Evolutionary conservation across 2,329 filamentous ascomycete genomes (phyloP).

Genomic region (Aspergillus sojae): DNA sequence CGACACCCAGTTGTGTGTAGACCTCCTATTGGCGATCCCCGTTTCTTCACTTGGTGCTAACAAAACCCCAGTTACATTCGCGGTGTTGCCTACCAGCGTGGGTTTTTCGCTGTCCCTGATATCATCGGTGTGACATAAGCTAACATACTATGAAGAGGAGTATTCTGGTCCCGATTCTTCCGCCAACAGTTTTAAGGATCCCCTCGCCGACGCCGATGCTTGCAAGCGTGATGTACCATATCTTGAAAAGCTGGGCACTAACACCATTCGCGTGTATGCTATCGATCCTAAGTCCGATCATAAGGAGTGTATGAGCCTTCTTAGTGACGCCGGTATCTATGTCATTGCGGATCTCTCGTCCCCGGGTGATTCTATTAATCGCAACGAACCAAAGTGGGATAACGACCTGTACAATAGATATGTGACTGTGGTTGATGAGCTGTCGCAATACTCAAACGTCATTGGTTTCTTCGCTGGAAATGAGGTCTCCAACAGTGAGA

Average conservation of each 20-base stretch:
- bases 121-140: not conserved
- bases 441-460: slow-evolving; percentile 81
- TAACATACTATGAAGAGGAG: slow-evolving; percentile 56
- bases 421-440: slow-evolving; percentile 74
- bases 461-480: slow-evolving; percentile 98
- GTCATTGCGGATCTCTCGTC: slow-evolving; percentile 86
- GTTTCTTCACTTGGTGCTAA: not conserved
- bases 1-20: slow-evolving; percentile 66
- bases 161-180: slow-evolving; percentile 56
- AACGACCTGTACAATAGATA: slow-evolving; percentile 76
- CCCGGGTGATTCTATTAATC: slow-evolving; percentile 80
- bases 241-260: slow-evolving; percentile 76
- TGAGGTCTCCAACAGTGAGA: slow-evolving; percentile 84
- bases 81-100: slow-evolving; percentile 86
- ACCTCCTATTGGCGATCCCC: not conserved
- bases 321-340: slow-evolving; percentile 86
- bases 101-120: slow-evolving; percentile 17
- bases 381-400: slow-evolving; percentile 76
- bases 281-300: slow-evolving; percentile 79
- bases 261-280: slow-evolving; percentile 91
- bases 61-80: slow-evolving; percentile 67
- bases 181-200: slow-evolving; percentile 70
- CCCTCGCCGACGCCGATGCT: slow-evolving; percentile 68
- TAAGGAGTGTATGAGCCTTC: slow-evolving; percentile 76
- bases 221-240: slow-evolving; percentile 85